Conservation (phyloP, 352 stramenopile genomes). For the Elongisporangium undulatum region DNA sequence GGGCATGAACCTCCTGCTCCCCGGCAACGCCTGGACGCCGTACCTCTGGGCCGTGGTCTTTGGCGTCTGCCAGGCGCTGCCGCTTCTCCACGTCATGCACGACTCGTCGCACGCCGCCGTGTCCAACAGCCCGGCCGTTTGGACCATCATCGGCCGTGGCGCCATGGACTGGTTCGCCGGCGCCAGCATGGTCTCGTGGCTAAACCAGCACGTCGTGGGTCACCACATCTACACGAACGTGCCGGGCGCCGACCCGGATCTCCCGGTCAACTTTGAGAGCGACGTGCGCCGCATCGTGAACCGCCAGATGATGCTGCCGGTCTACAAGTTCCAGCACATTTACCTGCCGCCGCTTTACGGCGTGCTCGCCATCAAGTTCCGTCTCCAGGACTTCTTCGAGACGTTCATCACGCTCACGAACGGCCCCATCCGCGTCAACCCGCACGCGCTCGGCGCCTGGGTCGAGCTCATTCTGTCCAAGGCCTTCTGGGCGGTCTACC, state of each 20-base stretch:
- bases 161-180: slow-evolving; percentile 91
- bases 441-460: slow-evolving; percentile 73
- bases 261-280: slow-evolving; percentile 86
- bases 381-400: slow-evolving; percentile 89
- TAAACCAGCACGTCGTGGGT: slow-evolving; percentile 94
- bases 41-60: slow-evolving; percentile 82
- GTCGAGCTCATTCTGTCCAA: slow-evolving; percentile 84
- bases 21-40: slow-evolving; percentile 47
- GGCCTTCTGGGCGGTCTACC: slow-evolving; percentile 87
- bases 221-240: slow-evolving; percentile 97
- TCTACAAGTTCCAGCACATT: slow-evolving; percentile 92
- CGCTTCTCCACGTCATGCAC: slow-evolving; percentile 92
- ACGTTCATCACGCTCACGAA: slow-evolving; percentile 86
- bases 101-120: slow-evolving; percentile 90
- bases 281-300: slow-evolving; percentile 86
- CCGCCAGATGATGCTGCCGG: slow-evolving; percentile 78
- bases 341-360: slow-evolving; percentile 93
- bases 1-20: slow-evolving; percentile 69
- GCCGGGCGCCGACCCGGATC: slow-evolving; percentile 89
- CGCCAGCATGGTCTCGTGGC: slow-evolving; percentile 91
- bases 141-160: slow-evolving; percentile 68
- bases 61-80: slow-evolving; percentile 85
- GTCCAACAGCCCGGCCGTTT: slow-evolving; percentile 72
- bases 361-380: slow-evolving; percentile 93
- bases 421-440: slow-evolving; percentile 90